phyloP scores from a whole-genome alignment of 176 grass and related monocot species.

The Ananas comosus region DNA sequence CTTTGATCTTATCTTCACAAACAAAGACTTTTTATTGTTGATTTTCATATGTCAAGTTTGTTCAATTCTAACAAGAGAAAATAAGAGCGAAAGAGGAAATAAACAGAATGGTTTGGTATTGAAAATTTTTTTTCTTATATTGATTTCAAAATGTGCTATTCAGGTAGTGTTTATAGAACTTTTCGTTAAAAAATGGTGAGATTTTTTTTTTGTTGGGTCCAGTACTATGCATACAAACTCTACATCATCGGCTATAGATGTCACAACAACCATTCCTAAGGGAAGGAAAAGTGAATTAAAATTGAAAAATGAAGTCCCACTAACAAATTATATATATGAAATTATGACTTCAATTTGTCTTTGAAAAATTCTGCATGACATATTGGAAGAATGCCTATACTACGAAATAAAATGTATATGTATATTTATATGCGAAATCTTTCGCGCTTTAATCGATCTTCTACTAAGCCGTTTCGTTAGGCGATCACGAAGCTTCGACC shows the following conservation, averaged over 20 bases:
- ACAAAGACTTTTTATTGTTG: no score
- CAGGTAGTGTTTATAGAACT: no score
- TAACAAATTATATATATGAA: neutral
- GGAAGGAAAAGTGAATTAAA: neutral
- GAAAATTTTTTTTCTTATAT: no score
- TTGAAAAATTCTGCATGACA: neutral
- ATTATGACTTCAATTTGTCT: neutral
- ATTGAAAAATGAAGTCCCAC: neutral
- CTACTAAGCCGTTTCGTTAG: slow-evolving; percentile 30
- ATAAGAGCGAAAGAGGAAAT: no score
- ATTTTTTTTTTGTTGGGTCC: neutral
- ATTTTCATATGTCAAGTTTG: no score
- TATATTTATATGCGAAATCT: neutral
- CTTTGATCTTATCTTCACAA: no score
- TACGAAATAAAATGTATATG: neutral
- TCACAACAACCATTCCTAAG: neutral
- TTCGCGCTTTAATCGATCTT: neutral
- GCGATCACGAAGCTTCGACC: slow-evolving; percentile 63
- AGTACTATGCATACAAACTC: neutral
- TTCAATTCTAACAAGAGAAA: no score
- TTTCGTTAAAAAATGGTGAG: no score
- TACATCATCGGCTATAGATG: neutral
- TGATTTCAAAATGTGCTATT: no score
- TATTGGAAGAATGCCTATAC: neutral
- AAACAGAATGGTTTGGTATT: no score